These are phyloP conservation scores for Podospora comata DNA, from an alignment of 495 filamentous ascomycete genomes.

Conservation along the genomic window DNA sequence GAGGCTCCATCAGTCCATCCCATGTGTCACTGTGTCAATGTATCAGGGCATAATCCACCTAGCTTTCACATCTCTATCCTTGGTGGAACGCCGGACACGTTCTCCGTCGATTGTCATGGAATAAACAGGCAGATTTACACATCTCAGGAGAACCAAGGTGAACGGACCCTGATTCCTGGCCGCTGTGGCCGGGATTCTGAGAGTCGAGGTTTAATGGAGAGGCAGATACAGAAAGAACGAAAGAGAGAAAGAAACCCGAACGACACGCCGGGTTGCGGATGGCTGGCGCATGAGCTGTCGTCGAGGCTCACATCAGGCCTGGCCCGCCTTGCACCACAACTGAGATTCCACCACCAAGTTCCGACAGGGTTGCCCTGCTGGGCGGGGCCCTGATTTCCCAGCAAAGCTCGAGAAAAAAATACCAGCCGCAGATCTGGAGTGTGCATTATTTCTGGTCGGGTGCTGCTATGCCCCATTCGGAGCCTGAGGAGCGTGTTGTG, in stretches of 20 bases:
- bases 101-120: neutral
- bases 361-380: conserved; percentile 1
- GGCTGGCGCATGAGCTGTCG: neutral
- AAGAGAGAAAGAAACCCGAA: neutral
- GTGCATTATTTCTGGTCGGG: conserved; percentile 1
- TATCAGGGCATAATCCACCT: neutral
- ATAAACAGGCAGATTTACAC: neutral
- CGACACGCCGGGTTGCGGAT: neutral
- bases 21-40: neutral
- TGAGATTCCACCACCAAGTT: neutral
- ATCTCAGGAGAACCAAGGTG: neutral
- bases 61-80: neutral
- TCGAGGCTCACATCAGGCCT: neutral
- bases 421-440: conserved; percentile 2
- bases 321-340: conserved; percentile 5
- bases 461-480: conserved; percentile 19
- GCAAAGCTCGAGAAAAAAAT: conserved; percentile 1
- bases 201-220: neutral
- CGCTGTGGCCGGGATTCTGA: neutral
- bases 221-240: neutral
- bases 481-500: conserved; percentile 30
- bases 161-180: neutral
- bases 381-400: conserved; percentile 11
- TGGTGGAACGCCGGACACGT: neutral
- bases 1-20: conserved; percentile 8